These are phyloP conservation scores for Debaryomyces subglobosus DNA, from an alignment of 1,139 yeast species.

Conservation along the genomic window DNA sequence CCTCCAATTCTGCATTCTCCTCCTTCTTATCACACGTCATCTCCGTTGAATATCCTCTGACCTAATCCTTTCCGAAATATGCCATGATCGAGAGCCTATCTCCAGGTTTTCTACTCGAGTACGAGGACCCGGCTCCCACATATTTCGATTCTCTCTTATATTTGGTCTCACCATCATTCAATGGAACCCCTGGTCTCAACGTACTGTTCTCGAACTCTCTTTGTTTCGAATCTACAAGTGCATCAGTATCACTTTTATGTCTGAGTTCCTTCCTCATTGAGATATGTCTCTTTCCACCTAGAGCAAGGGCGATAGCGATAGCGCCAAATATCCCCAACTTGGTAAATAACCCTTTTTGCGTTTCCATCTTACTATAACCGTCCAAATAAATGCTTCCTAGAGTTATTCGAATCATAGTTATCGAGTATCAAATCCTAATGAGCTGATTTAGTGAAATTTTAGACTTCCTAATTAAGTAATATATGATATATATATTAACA, in stretches of 20 bases:
- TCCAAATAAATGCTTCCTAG: background rate
- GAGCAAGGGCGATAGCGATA: conserved; percentile 35
- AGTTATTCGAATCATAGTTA: background rate
- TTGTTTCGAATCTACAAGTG: conserved; percentile 34
- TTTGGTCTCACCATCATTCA: conserved; percentile 16
- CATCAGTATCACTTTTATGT: conserved; percentile 43
- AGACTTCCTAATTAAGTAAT: conserved; percentile 7
- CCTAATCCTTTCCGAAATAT: conserved; percentile 28
- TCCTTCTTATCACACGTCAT: background rate
- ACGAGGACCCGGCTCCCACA: conserved; percentile 68
- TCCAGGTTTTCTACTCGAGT: conserved; percentile 54
- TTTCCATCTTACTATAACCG: conserved; percentile 28
- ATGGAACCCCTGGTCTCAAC: conserved; percentile 43
- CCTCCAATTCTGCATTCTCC: background rate
- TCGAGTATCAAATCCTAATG: background rate
- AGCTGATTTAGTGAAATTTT: background rate
- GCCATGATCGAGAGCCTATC: conserved; percentile 44
- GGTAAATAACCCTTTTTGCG: conserved; percentile 37
- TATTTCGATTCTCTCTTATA: conserved; percentile 56
- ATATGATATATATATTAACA: background rate
- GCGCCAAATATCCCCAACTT: conserved; percentile 40
- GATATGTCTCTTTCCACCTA: conserved; percentile 43
- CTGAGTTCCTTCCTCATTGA: conserved; percentile 39
- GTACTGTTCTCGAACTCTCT: conserved; percentile 34
- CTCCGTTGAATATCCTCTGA: background rate